Evolutionary conservation across 768 basidiomycete genomes (phyloP), one percentile per base, ranked within the genome.

Genomic region (Collybia mongolica): DNA sequence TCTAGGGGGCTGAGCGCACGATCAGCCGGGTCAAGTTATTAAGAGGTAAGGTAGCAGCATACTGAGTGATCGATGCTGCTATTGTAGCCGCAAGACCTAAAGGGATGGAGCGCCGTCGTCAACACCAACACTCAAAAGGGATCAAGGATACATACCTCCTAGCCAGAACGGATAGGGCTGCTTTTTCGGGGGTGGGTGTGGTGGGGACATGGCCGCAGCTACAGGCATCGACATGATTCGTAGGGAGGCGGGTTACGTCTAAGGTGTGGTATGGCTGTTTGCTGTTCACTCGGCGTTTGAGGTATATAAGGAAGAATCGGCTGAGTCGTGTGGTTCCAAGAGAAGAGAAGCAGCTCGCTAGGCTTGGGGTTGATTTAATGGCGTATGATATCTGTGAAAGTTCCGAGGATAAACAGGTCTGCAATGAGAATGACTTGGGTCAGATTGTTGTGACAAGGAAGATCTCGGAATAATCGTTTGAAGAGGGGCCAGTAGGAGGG

Each of bases 1-100:
- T 93, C 90, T 43, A 93, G 72, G 23, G 91, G 90, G 65, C 87
- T 88, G 49, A 17, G 6, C 14, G 5, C 3, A 23, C 23, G 36
- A 39, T 44, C 23, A 53, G 22, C 28, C 36, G 14, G 22, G 32
- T 46, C 20, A 24, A 44, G 14, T 5, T 19, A 38, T 17, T 44
- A 39, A 18, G 43, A 50, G 35, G 23, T n/a, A 46, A 32, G 40
- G 40, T 19, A 39, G 18, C 82, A 54, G 66, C 82, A 56, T 63
- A 89, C 87, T 93, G 90, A 1, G 90, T 93, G 51, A 92, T 84
- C 29, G 86, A 88, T n/a, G 90, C 90, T 11, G 90, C 90, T 51
- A 92, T 90, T 37, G 88, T 90, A 8, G 90, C 90, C 38, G 90
- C 90, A 28, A 92, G 67, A 63, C 83, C 82, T 84, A 45, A n/a